These are phyloP conservation scores for Yarrowia sp. DNA, from an alignment of 805 yeast genomes.

Conservation along the genomic window DNA sequence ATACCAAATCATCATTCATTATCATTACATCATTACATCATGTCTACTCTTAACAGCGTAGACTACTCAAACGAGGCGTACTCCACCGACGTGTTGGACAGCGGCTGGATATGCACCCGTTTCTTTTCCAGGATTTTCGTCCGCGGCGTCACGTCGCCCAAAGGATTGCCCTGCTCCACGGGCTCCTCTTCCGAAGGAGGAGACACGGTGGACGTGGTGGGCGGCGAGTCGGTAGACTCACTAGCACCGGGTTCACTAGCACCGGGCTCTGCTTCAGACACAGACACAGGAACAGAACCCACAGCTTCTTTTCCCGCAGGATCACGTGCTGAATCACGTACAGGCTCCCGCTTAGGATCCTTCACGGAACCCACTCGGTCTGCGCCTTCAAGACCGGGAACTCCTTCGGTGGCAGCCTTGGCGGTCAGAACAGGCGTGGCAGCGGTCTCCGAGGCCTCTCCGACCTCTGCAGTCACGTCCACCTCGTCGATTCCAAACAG, in stretches of 20 bases:
- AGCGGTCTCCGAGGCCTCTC: neutral
- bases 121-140: constrained; percentile 12
- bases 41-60: neutral
- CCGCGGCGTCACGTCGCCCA: constrained; percentile 32
- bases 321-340: neutral
- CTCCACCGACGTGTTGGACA: constrained; percentile 38
- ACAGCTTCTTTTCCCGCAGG: no score
- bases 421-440: constrained; percentile 15
- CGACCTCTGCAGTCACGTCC: neutral
- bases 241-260: neutral
- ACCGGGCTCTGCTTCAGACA: no score
- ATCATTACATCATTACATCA: constrained; percentile 27
- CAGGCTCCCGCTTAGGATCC: neutral
- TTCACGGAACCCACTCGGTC: neutral
- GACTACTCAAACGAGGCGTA: constrained; percentile 30
- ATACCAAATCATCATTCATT: neutral
- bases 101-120: constrained; percentile 27
- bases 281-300: no score
- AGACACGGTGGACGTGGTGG: constrained; percentile 9
- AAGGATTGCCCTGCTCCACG: constrained; percentile 14
- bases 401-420: constrained; percentile 5
- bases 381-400: neutral
- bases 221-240: neutral
- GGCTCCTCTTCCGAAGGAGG: constrained; percentile 17
- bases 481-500: constrained; percentile 60